phyloP scores from a whole-genome alignment of 164 flowering plant species.

The Vitis labrusca region DNA sequence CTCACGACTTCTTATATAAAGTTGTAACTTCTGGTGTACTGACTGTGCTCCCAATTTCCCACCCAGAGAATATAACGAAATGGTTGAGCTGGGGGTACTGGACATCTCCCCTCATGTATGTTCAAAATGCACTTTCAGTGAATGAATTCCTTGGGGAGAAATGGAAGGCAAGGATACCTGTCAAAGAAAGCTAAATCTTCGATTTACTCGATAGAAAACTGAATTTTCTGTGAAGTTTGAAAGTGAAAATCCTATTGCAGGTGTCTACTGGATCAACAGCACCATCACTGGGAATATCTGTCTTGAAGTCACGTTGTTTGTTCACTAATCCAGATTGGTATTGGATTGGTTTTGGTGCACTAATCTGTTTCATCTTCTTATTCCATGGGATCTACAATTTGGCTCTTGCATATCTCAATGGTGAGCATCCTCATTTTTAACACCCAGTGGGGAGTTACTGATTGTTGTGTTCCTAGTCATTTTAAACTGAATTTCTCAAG shows the following conservation, averaged over 20 bases:
- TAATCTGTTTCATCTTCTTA: slow-evolving; percentile 33
- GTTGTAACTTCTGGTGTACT: too few species aligned
- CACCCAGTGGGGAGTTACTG: too few species aligned
- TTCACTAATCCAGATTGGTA: slow-evolving; percentile 37
- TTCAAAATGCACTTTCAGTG: slow-evolving; percentile 15
- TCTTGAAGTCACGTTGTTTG: slow-evolving; percentile 29
- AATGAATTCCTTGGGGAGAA: slow-evolving; percentile 28
- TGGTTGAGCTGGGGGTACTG: slow-evolving; percentile 35
- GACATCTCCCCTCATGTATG: slow-evolving; percentile 21
- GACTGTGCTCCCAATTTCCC: not conserved
- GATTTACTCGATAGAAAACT: not conserved
- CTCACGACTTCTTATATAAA: not conserved
- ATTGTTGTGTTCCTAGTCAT: not conserved
- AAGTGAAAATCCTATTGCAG: not conserved
- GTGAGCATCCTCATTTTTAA: slow-evolving; percentile 22
- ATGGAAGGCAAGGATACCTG: slow-evolving; percentile 23
- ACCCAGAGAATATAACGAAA: slow-evolving; percentile 12
- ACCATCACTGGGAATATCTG: slow-evolving; percentile 23
- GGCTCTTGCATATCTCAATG: slow-evolving; percentile 36
- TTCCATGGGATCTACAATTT: slow-evolving; percentile 33
- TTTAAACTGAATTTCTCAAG: not conserved
- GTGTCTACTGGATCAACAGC: not conserved
- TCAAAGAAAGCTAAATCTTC: not conserved
- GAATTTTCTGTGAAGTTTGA: not conserved
- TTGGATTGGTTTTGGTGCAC: slow-evolving; percentile 46